Evolutionary conservation across 73 alveolate genomes (phyloP), one percentile per base, ranked within the genome.

Genomic region (Symbiodinium pilosum): DNA sequence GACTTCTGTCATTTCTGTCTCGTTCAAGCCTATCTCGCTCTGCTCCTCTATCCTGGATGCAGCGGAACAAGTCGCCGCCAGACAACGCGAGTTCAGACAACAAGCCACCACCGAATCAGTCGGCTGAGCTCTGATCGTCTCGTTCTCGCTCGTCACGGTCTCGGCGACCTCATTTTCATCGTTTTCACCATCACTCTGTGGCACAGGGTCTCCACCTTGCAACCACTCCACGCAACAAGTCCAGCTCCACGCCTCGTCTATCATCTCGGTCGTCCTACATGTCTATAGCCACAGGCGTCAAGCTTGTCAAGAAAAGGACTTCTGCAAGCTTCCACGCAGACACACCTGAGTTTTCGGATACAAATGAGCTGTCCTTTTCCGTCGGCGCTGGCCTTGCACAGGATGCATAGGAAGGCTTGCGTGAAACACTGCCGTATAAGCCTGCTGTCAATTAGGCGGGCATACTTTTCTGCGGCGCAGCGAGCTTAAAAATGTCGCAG

Each of bases 401-500:
- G 77, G 77, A 9, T 6, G 14, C 14, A 14, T 6, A 47, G 59
- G 59, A 14, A 47, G 14, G 59, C n/a, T n/a, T n/a, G n/a, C n/a
- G n/a, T n/a, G n/a, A n/a, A n/a, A n/a, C n/a, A n/a, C 21, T 47
- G 59, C 59, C 59, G 59, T 9, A 47, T 6, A 47, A 47, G 21
- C 14, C 59, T 47, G 59, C 6, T 14, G 59, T 47, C n/a, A n/a
- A n/a, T n/a, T n/a, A n/a, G n/a, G n/a, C n/a, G n/a, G n/a, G n/a
- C n/a, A n/a, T n/a, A n/a, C 59, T 6, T 64, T 64, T 64, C 32
- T 64, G 38, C 77, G 32, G 77, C 77, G 77, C 77, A 26, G 36
- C 77, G 77, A 64, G 77, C 77, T 64, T 64, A 64, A 64, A 64
- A 64, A 64, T 64, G 77, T 64, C 77, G 77, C 77, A 64, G 38